These are phyloP conservation scores for Porcisia deanei DNA, from an alignment of 208 protist species.

Conservation along the genomic window DNA sequence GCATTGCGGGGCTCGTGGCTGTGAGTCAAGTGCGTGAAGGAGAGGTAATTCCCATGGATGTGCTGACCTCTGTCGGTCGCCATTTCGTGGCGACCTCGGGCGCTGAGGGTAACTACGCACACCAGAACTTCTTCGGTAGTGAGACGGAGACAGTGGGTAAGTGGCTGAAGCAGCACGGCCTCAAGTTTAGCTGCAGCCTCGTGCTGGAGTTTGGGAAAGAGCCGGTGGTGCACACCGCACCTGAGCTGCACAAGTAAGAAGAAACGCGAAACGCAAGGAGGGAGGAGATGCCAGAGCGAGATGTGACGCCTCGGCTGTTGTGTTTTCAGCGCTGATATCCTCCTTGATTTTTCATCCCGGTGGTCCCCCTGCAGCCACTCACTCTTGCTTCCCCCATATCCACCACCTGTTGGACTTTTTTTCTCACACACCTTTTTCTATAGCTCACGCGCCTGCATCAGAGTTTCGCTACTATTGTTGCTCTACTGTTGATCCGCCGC, in stretches of 20 bases:
- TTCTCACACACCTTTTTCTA: neutral
- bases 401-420: neutral
- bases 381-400: neutral
- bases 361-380: neutral
- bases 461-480: neutral
- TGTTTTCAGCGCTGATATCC: neutral
- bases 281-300: neutral
- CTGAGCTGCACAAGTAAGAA: constrained; percentile 26
- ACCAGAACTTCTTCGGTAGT: constrained; percentile 83
- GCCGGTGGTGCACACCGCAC: constrained; percentile 69
- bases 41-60: constrained; percentile 36
- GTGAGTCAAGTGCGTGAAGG: constrained; percentile 45
- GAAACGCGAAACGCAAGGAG: neutral
- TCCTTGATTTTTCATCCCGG: neutral
- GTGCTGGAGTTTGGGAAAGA: constrained; percentile 91
- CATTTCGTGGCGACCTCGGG: constrained; percentile 87
- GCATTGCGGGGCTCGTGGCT: constrained; percentile 78
- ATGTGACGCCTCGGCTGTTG: neutral
- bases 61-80: constrained; percentile 62
- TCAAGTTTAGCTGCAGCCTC: constrained; percentile 75
- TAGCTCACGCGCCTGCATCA: neutral
- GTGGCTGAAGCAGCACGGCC: constrained; percentile 80
- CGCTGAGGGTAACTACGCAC: constrained; percentile 71
- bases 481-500: neutral
- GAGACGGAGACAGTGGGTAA: constrained; percentile 72